Evolutionary conservation across 805 yeast species (phyloP).

Genomic region (Candida sithepensis): DNA sequence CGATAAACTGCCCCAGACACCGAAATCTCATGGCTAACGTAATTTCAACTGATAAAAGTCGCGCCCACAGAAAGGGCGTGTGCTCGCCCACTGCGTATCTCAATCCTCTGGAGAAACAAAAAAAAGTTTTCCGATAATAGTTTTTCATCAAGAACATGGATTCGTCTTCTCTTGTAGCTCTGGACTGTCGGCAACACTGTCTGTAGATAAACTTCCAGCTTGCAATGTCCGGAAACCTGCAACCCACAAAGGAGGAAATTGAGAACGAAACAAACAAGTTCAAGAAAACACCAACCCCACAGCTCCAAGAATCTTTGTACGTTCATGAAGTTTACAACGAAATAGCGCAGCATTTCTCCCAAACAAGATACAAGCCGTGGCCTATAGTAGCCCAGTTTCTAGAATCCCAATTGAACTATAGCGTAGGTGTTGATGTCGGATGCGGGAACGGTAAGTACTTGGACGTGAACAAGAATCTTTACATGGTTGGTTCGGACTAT

Average conservation of each 20-base stretch:
- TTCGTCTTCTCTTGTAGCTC: too few species aligned
- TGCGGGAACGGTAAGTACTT: constrained; percentile 97
- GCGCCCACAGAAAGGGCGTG: too few species aligned
- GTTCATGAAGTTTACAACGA: constrained; percentile 94
- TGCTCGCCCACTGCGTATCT: too few species aligned
- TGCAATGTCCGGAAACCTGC: constrained; percentile 28
- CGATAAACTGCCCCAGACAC: too few species aligned
- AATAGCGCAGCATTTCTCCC: constrained; percentile 90
- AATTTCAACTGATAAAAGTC: too few species aligned
- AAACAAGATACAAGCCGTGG: constrained; percentile 96
- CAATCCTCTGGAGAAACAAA: too few species aligned
- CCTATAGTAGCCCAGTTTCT: constrained; percentile 83
- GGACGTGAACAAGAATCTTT: constrained; percentile 63
- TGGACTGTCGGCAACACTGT: too few species aligned
- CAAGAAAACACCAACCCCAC: constrained; percentile 38
- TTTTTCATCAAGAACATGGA: too few species aligned
- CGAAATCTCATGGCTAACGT: too few species aligned
- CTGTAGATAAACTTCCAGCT: too few species aligned
- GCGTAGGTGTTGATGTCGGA: constrained; percentile 88
- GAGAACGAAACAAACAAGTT: constrained; percentile 27
- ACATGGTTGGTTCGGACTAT: constrained; percentile 69
- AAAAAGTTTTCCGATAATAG: too few species aligned
- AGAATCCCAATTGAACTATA: constrained; percentile 41
- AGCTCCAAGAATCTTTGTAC: constrained; percentile 62
- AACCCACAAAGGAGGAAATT: constrained; percentile 29